Base-by-base conservation (phyloP, 1,284 basidiomycete genomes). In the Anthracocystis setariae region DNA sequence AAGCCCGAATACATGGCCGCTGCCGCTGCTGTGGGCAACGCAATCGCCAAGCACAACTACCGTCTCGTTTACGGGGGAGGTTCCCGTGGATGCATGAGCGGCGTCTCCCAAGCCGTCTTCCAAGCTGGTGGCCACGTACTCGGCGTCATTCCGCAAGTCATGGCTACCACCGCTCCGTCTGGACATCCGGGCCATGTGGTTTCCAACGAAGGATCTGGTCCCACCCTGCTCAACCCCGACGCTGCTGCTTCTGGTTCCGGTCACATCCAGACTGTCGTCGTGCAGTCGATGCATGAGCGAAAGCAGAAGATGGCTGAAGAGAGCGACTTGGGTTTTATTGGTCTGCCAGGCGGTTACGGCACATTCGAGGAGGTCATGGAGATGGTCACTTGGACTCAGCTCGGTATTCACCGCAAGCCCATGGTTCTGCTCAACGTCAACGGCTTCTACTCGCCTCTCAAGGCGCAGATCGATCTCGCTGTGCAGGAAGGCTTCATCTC, bases 361-460 rank as follows among this genome's bases (percentile, higher is more conserved):
- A 95, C 93, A 0, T 92, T 92, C 73, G 94, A 96, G 83, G 94
- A 96, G 52, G 85, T 93, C 23, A 84, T 96, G 47, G 94, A 96
- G 84, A 93, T 92, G 71, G 87, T 90, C 38, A 94, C 93, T 3
- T 97, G 94, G 94, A 90, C 89, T 9, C 91, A 94, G 81, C 84
- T 96, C 17, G 92, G 92, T 20, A 93, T 96, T 60, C 93, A 95
- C 82, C 86, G 87, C 50, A 93, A 93, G 85, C 91, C 93, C 15
- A 89, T 94, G 54, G 84, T 95, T 29, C 84, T 95, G 43, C 77
- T 94, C 44, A 94, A 96, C 80, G 90, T 94, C 35, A 87, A 87
- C 46, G 87, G 87, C 0, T 95, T 90, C 84, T 97, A 88, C 83
- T 87, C 90, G 13, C 89, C 93, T 1, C 84, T 96, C n/a, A 88